Evolutionary conservation across 768 basidiomycete genomes (phyloP).

Genomic region (Boletus barrowsii): DNA sequence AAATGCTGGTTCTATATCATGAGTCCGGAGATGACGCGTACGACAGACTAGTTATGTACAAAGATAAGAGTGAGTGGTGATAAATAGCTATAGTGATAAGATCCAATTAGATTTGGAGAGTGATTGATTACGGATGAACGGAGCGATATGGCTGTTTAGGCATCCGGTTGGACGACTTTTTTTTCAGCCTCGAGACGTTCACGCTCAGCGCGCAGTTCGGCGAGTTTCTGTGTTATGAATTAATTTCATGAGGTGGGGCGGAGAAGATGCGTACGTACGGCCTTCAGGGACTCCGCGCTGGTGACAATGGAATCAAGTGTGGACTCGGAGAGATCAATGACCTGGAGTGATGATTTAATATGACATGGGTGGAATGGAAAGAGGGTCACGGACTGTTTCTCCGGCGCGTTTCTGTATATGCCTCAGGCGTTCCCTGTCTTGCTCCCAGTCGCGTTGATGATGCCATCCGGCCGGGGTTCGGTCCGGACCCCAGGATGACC

Average conservation of each 20-base stretch:
- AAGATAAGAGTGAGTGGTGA: background rate
- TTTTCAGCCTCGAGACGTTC: slow-evolving; percentile 48
- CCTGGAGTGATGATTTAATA: slow-evolving; percentile 27
- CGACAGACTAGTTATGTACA: background rate
- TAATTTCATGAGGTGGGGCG: background rate
- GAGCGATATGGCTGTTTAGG: slow-evolving; percentile 19
- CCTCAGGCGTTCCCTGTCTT: slow-evolving; percentile 45
- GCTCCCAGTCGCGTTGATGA: slow-evolving; percentile 39
- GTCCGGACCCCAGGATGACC: slow-evolving; percentile 1
- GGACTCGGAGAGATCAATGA: slow-evolving; percentile 63
- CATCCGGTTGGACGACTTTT: slow-evolving; percentile 26
- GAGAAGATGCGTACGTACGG: slow-evolving; percentile 38
- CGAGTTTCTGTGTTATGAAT: slow-evolving; percentile 31
- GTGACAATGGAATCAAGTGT: slow-evolving; percentile 60
- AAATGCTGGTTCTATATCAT: background rate
- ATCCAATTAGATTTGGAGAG: slow-evolving; percentile 31
- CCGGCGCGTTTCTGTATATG: slow-evolving; percentile 48
- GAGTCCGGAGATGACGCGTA: background rate
- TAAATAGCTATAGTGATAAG: slow-evolving; percentile 18
- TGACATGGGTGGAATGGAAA: background rate
- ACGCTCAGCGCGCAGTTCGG: slow-evolving; percentile 25
- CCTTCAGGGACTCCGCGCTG: slow-evolving; percentile 57
- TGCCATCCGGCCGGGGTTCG: slow-evolving; percentile 19
- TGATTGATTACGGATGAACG: slow-evolving; percentile 19
- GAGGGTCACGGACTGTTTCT: slow-evolving; percentile 41